Evolutionary conservation across 345 rosid species (phyloP).

Genomic region (Eucalyptus rudis): DNA sequence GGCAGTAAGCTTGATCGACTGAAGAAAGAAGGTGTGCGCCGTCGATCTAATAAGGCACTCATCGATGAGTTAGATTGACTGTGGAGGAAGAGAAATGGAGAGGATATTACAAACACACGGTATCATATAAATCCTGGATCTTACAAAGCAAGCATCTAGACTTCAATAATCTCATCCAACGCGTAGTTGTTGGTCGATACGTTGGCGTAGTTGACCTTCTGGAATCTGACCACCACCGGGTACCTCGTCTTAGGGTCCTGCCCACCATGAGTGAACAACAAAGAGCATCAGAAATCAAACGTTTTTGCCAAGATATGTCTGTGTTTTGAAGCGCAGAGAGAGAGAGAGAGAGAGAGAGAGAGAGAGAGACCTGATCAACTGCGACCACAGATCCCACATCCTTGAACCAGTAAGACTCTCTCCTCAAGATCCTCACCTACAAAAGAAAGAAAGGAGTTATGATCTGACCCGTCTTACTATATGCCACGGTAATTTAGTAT

Average conservation of each 20-base stretch:
- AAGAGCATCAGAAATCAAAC: not conserved
- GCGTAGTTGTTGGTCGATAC: constrained; percentile 23
- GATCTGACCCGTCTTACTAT: not conserved
- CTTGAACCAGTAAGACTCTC: constrained; percentile 19
- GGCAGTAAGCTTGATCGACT: not conserved
- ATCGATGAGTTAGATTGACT: not conserved
- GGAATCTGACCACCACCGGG: constrained; percentile 21
- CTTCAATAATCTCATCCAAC: constrained; percentile 7
- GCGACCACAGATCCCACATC: constrained; percentile 13
- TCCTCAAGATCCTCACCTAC: constrained; percentile 14
- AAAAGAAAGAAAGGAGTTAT: not conserved
- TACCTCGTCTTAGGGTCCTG: constrained; percentile 24
- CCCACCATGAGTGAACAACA: not conserved
- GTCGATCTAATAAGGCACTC: not conserved
- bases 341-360: not conserved
- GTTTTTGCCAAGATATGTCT: not conserved
- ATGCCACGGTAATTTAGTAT: not conserved
- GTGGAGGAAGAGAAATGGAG: not conserved
- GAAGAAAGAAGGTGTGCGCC: not conserved
- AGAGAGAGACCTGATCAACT: constrained; percentile 10
- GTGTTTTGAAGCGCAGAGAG: not conserved
- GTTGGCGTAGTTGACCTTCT: constrained; percentile 18
- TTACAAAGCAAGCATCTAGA: not conserved
- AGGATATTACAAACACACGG: not conserved
- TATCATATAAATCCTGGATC: not conserved